phyloP scores from a whole-genome alignment of 129 eudicot species.

The Lactuca saligna region DNA sequence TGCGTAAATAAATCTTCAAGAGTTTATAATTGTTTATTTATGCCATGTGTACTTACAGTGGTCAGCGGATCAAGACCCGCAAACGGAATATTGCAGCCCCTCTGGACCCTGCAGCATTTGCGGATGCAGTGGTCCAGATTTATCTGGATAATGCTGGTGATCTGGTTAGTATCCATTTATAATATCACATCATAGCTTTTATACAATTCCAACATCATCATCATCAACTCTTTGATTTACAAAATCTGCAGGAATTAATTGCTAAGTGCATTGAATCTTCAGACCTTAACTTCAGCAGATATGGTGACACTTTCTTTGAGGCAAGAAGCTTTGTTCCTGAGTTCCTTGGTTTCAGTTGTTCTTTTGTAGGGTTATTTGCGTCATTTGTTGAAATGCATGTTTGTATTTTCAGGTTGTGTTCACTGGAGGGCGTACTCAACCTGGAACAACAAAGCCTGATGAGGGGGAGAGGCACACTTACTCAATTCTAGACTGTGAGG shows the following conservation, averaged over 20 bases:
- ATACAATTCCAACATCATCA: neutral
- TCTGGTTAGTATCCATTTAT: slow-evolving; percentile 49
- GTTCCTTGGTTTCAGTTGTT: neutral
- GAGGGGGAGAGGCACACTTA: slow-evolving; percentile 95
- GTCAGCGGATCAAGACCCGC: slow-evolving; percentile 99
- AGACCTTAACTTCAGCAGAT: slow-evolving; percentile 92
- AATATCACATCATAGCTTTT: neutral
- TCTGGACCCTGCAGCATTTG: slow-evolving; percentile 99
- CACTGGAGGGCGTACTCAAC: slow-evolving; percentile 95
- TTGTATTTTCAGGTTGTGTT: slow-evolving; percentile 69
- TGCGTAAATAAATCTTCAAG: no score
- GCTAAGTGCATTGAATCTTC: slow-evolving; percentile 95
- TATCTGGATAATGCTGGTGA: slow-evolving; percentile 99
- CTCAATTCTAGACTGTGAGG: slow-evolving; percentile 75
- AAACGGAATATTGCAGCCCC: slow-evolving; percentile 99
- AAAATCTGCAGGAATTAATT: slow-evolving; percentile 73
- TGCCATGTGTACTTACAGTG: slow-evolving; percentile 46
- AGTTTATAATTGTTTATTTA: neutral
- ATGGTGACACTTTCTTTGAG: slow-evolving; percentile 99
- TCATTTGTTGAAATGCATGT: neutral
- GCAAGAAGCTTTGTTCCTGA: slow-evolving; percentile 40
- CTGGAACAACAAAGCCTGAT: slow-evolving; percentile 93
- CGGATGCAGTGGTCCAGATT: slow-evolving; percentile 99
- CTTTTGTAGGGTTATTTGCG: neutral
- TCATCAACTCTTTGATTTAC: neutral